Conservation (phyloP, 169 alveolate species). For the Plasmodium inui region DNA sequence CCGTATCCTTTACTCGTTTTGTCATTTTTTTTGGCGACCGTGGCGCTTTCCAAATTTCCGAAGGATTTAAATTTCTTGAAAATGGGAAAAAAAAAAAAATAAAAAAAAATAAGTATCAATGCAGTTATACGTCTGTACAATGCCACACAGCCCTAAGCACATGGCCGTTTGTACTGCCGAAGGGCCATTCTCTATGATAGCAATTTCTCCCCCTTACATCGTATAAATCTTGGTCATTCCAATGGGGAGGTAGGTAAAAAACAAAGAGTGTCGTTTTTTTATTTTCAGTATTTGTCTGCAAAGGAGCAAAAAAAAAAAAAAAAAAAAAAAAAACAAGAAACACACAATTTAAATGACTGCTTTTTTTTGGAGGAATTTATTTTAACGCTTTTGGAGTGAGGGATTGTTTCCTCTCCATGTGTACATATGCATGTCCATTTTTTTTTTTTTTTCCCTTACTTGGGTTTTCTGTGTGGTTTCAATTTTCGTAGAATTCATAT, state of each 20-base stretch:
- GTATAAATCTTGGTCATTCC: constrained; percentile 90
- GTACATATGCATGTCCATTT: background rate
- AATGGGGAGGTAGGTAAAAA: constrained; percentile 93
- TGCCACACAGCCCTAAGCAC: background rate
- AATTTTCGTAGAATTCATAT: constrained; percentile 28
- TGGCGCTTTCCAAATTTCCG: constrained; percentile 74
- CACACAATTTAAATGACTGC: background rate
- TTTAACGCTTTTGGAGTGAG: background rate
- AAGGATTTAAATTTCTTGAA: constrained; percentile 61
- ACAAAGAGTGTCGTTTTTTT: constrained; percentile 84
- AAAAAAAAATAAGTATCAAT: no score
- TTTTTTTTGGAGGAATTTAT: background rate
- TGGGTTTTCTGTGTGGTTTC: constrained; percentile 52
- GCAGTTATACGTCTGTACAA: background rate
- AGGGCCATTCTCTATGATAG: background rate
- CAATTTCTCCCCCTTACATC: constrained; percentile 40
- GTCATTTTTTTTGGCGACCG: constrained; percentile 72
- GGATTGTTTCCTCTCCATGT: background rate
- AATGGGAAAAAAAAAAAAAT: background rate
- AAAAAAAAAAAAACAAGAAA: background rate
- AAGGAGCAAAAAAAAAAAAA: constrained; percentile 7
- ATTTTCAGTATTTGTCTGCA: constrained; percentile 32
- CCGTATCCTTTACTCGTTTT: constrained; percentile 89
- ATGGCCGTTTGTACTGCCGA: no score
- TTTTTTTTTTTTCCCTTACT: constrained; percentile 11